These are phyloP conservation scores for Botryosphaeria dothidea DNA, from an alignment of 2,329 filamentous ascomycete genomes.

Conservation along the genomic window DNA sequence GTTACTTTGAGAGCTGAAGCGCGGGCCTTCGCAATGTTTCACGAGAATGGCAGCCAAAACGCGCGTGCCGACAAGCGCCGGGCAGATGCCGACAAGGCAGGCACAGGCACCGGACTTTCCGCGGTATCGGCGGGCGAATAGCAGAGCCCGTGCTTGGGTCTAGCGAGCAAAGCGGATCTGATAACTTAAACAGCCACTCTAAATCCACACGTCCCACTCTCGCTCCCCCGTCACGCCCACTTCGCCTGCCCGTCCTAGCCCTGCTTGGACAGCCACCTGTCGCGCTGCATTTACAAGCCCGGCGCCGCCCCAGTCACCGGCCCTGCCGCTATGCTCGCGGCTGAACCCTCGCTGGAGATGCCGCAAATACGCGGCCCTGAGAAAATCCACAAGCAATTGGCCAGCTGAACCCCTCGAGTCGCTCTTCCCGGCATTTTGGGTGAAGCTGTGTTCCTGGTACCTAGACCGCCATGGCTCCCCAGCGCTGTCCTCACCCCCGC, in stretches of 20 bases:
- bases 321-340: neutral
- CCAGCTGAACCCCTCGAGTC: neutral
- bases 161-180: slow-evolving; percentile 10
- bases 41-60: neutral
- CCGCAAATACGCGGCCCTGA: neutral
- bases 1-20: neutral
- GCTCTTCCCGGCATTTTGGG: neutral
- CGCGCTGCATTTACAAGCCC: neutral
- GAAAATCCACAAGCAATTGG: neutral
- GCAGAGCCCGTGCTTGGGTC: neutral
- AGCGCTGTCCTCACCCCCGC: neutral
- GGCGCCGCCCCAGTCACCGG: neutral
- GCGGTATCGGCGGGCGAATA: neutral
- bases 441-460: too few relatives aligned
- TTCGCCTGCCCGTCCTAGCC: neutral
- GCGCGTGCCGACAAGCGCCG: neutral
- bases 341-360: neutral
- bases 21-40: neutral
- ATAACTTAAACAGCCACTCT: slow-evolving; percentile 15
- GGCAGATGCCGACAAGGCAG: neutral
- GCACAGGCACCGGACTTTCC: neutral
- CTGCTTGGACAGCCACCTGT: neutral
- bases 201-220: neutral
- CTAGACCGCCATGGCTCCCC: neutral
- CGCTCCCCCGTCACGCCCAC: neutral